Conservation (phyloP, 768 basidiomycete genomes). For the Calocybe cyanea region DNA sequence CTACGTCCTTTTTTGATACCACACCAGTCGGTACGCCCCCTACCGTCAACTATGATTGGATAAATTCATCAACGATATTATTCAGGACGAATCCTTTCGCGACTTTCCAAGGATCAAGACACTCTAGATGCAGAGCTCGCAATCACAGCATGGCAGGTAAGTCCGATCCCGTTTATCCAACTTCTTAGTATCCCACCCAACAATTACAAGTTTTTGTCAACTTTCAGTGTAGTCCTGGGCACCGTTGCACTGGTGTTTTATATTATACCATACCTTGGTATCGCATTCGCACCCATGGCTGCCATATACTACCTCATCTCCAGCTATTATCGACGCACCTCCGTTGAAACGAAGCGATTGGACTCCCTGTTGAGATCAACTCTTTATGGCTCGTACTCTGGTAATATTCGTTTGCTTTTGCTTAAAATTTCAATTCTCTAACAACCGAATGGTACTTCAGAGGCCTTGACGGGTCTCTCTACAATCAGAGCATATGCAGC, state of each 20-base stretch:
- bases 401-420: slow-evolving; percentile 22
- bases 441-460: slow-evolving; percentile 24
- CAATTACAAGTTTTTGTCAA: slow-evolving; percentile 33
- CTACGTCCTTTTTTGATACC: slow-evolving; percentile 67
- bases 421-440: neutral
- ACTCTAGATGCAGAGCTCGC: slow-evolving; percentile 50
- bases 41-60: neutral
- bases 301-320: slow-evolving; percentile 50
- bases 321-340: slow-evolving; percentile 56
- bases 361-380: slow-evolving; percentile 61
- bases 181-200: neutral
- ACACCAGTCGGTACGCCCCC: slow-evolving; percentile 53
- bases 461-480: slow-evolving; percentile 58
- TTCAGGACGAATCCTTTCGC: slow-evolving; percentile 51
- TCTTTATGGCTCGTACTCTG: slow-evolving; percentile 56
- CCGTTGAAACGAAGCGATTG: slow-evolving; percentile 60
- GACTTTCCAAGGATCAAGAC: slow-evolving; percentile 60
- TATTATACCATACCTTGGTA: slow-evolving; percentile 62
- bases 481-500: slow-evolving; percentile 58
- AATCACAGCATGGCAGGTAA: slow-evolving; percentile 43
- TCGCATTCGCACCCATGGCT: slow-evolving; percentile 53
- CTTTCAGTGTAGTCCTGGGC: slow-evolving; percentile 43
- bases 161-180: neutral
- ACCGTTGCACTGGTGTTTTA: slow-evolving; percentile 61
- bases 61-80: neutral